These are phyloP conservation scores for Solanum sejunctum DNA, from an alignment of 257 asterid genomes.

Conservation along the genomic window DNA sequence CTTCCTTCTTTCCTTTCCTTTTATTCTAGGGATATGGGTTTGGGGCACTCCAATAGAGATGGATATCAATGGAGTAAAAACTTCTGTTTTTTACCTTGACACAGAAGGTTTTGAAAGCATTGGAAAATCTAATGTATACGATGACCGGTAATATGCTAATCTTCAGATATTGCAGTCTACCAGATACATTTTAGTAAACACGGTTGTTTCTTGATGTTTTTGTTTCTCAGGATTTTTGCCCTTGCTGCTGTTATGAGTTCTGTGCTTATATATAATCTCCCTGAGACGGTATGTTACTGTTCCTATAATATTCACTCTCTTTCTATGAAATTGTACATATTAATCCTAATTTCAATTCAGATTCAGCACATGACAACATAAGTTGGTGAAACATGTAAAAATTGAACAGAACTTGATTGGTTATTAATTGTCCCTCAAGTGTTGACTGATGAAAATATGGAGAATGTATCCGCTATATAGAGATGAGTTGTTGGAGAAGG, in stretches of 20 bases:
- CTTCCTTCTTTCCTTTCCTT: not conserved
- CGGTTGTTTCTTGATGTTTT: not conserved
- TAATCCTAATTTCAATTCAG: not conserved
- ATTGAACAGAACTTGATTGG: not conserved
- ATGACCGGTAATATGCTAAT: slow-evolving; percentile 56
- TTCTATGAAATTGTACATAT: not conserved
- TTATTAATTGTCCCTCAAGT: not conserved
- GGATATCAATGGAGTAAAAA: slow-evolving; percentile 72
- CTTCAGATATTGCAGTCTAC: not conserved
- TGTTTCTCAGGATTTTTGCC: slow-evolving; percentile 70
- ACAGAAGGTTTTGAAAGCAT: slow-evolving; percentile 99
- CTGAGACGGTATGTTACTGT: slow-evolving; percentile 78
- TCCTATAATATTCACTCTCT: slow-evolving; percentile 9
- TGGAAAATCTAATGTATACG: slow-evolving; percentile 98
- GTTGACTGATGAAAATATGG: not conserved
- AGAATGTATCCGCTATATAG: not conserved
- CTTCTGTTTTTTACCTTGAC: slow-evolving; percentile 90
- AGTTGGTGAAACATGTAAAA: not conserved
- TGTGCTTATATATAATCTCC: slow-evolving; percentile 90
- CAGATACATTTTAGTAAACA: not conserved
- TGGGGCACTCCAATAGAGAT: slow-evolving; percentile 86
- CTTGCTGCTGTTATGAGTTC: slow-evolving; percentile 97
- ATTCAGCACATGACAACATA: not conserved
- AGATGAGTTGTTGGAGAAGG: not conserved
- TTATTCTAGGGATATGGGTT: slow-evolving; percentile 75